phyloP scores from a whole-genome alignment of 148 eudicot species.

The Linanthus parryae region DNA sequence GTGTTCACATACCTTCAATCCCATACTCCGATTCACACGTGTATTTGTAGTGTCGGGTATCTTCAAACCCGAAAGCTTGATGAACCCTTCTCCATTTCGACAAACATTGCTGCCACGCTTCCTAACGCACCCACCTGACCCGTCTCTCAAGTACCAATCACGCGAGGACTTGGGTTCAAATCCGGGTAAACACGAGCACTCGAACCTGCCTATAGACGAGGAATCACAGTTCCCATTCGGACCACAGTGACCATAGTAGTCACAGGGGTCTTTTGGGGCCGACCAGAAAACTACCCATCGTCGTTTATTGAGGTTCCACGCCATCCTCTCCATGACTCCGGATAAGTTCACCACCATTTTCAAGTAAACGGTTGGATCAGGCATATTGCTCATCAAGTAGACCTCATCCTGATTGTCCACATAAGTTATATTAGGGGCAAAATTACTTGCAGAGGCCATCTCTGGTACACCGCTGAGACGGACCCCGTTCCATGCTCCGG shows the following conservation, averaged over 20 bases:
- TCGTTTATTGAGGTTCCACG: conserved; percentile 28
- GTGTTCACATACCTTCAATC: conserved; percentile 20
- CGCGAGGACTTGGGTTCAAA: conserved; percentile 30
- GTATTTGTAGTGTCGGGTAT: conserved; percentile 40
- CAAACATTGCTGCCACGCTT: conserved; percentile 31
- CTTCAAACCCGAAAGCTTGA: conserved; percentile 29
- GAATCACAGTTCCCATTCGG: conserved; percentile 29
- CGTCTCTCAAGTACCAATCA: conserved; percentile 49
- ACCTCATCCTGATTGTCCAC: conserved; percentile 27
- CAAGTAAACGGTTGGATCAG: conserved; percentile 23
- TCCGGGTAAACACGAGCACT: conserved; percentile 42
- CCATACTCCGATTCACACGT: conserved; percentile 13
- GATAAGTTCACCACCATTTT: conserved; percentile 30
- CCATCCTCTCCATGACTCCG: conserved; percentile 32
- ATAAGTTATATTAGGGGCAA: conserved; percentile 23
- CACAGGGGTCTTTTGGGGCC: conserved; percentile 40
- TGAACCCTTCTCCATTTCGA: conserved; percentile 35
- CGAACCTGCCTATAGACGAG: conserved; percentile 14
- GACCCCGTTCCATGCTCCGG: conserved; percentile 49
- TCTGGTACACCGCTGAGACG: conserved; percentile 42
- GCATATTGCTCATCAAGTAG: conserved; percentile 16
- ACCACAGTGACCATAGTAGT: conserved; percentile 35
- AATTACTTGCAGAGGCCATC: conserved; percentile 28
- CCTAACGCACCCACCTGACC: conserved; percentile 34
- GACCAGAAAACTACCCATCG: conserved; percentile 33